phyloP scores from a whole-genome alignment of 179 eudicot species.

The Camellia oleifera region DNA sequence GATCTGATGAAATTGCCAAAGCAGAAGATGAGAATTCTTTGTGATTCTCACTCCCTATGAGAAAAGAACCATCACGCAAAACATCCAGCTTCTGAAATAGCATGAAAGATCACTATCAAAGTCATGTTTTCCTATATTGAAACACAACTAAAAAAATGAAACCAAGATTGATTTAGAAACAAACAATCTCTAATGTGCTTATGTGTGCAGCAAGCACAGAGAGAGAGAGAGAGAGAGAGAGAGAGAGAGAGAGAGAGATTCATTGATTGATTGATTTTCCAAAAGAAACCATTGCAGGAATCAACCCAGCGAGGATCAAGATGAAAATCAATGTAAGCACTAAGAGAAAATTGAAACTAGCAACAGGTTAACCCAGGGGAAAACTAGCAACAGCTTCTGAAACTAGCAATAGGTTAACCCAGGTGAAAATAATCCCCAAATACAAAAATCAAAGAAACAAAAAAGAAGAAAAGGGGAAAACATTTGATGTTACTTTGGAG shows the following conservation, averaged over 20 bases:
- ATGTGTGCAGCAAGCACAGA: not conserved
- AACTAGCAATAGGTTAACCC: not conserved
- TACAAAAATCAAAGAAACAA: not conserved
- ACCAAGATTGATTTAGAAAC: not conserved
- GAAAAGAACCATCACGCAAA: slow-evolving; percentile 43
- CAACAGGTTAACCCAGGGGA: not conserved
- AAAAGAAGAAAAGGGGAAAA: too few relatives aligned
- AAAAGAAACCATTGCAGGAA: not conserved
- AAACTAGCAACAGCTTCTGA: not conserved
- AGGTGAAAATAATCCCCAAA: not conserved
- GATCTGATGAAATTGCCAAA: slow-evolving; percentile 31
- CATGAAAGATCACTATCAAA: not conserved
- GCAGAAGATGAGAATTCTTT: slow-evolving; percentile 53
- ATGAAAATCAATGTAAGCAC: not conserved
- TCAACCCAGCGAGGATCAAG: not conserved
- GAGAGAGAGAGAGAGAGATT: too few relatives aligned
- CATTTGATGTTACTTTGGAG: not conserved
- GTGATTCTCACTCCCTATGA: slow-evolving; percentile 47
- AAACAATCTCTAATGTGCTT: not conserved
- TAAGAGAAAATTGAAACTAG: slow-evolving; percentile 2
- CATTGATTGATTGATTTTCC: too few relatives aligned
- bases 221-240: not conserved
- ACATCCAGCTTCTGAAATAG: slow-evolving; percentile 61
- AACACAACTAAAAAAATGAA: slow-evolving; percentile 2
- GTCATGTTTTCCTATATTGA: not conserved